Evolutionary conservation across 2,329 filamentous ascomycete species (phyloP).

Genomic region (Cryphonectria carpinicola): DNA sequence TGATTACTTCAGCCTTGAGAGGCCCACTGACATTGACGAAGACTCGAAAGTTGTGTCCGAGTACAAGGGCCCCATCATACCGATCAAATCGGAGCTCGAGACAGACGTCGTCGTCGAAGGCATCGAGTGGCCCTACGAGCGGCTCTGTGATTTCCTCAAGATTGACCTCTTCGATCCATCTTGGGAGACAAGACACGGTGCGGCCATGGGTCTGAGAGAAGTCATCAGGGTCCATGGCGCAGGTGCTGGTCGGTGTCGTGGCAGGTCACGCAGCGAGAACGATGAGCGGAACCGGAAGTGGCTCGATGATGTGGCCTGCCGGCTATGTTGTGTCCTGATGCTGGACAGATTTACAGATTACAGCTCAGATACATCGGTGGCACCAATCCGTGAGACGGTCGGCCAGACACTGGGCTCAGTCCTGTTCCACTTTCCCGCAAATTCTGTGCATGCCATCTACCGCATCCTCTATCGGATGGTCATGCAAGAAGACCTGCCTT

Average conservation of each 20-base stretch:
- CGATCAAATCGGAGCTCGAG: conserved; percentile 86
- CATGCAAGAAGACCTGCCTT: conserved; percentile 80
- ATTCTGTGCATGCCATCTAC: conserved; percentile 84
- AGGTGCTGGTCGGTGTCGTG: conserved; percentile 78
- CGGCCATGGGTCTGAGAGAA: conserved; percentile 92
- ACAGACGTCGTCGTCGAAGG: conserved; percentile 77
- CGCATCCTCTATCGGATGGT: conserved; percentile 84
- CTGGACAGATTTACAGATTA: conserved; percentile 97
- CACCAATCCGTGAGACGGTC: conserved; percentile 92
- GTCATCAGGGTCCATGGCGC: conserved; percentile 88
- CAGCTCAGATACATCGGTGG: conserved; percentile 95
- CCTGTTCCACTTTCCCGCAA: conserved; percentile 77
- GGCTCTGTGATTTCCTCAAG: conserved; percentile 90
- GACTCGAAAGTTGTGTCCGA: conserved; percentile 92
- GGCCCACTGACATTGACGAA: conserved; percentile 78
- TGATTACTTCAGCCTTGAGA: conserved; percentile 91
- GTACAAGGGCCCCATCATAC: conserved; percentile 82
- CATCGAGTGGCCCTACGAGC: conserved; percentile 90
- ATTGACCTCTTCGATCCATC: conserved; percentile 90
- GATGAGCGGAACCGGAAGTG: conserved; percentile 78
- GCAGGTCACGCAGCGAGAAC: conserved; percentile 75
- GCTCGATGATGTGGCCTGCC: conserved; percentile 94
- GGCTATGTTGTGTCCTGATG: conserved; percentile 94
- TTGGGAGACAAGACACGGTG: conserved; percentile 96
- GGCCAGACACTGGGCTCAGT: conserved; percentile 92